These are phyloP conservation scores for Ogataea zsoltii DNA, from an alignment of 805 yeast species.

Conservation along the genomic window DNA sequence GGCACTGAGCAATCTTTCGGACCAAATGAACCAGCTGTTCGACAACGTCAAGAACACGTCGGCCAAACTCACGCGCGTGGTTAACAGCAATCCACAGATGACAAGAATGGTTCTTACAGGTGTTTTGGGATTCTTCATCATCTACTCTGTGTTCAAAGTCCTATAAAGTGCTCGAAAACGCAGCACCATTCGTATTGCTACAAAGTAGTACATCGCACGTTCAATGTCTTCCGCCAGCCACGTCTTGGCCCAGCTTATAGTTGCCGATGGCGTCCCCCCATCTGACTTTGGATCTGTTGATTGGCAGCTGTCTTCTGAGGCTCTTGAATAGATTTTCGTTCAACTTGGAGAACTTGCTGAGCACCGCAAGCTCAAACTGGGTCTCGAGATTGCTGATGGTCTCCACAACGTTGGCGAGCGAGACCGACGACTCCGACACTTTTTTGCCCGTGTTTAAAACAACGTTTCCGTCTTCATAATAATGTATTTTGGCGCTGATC, in stretches of 20 bases:
- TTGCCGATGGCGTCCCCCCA: slow-evolving; percentile 95
- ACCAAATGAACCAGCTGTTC: slow-evolving; percentile 51
- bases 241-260: slow-evolving; percentile 84
- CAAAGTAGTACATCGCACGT: neutral
- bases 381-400: slow-evolving; percentile 59
- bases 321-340: slow-evolving; percentile 82
- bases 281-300: slow-evolving; percentile 85
- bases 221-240: slow-evolving; percentile 45
- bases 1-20: slow-evolving; percentile 42
- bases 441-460: slow-evolving; percentile 55
- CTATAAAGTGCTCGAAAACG: slow-evolving; percentile 23
- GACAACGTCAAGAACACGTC: slow-evolving; percentile 54
- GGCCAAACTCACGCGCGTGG: slow-evolving; percentile 51
- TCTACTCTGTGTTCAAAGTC: slow-evolving; percentile 56
- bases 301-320: slow-evolving; percentile 87
- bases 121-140: slow-evolving; percentile 51
- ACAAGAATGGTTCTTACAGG: slow-evolving; percentile 62
- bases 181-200: too few relatives aligned
- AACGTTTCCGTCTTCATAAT: slow-evolving; percentile 95
- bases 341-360: slow-evolving; percentile 63
- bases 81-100: slow-evolving; percentile 57
- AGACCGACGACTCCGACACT: slow-evolving; percentile 30
- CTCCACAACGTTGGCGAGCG: slow-evolving; percentile 36
- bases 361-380: slow-evolving; percentile 56
- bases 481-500: slow-evolving; percentile 76